Evolutionary conservation across 1,284 basidiomycete genomes (phyloP).

Genomic region (Agroathelia rolfsii): DNA sequence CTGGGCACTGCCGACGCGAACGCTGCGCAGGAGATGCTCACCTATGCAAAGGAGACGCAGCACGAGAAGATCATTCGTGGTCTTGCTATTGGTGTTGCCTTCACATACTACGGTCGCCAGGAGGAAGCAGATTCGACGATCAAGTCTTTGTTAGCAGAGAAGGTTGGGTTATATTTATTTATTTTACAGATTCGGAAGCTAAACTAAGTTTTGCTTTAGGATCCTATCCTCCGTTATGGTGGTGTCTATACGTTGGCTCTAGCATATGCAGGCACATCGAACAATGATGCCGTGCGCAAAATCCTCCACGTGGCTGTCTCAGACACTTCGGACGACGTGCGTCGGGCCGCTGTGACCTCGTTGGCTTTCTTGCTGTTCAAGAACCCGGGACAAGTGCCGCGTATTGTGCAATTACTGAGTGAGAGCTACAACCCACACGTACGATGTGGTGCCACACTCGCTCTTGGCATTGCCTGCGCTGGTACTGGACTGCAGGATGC

Average conservation of each 20-base stretch:
- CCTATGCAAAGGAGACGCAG: slow-evolving; percentile 90
- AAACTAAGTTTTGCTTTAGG: slow-evolving; percentile 35
- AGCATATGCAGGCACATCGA: slow-evolving; percentile 90
- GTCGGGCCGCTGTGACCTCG: slow-evolving; percentile 88
- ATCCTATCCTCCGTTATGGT: slow-evolving; percentile 91
- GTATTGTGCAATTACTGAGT: slow-evolving; percentile 89
- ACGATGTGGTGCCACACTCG: slow-evolving; percentile 89
- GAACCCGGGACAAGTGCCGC: slow-evolving; percentile 87
- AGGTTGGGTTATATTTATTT: slow-evolving; percentile 64
- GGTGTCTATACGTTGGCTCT: slow-evolving; percentile 92
- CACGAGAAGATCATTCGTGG: slow-evolving; percentile 98
- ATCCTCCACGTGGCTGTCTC: slow-evolving; percentile 92
- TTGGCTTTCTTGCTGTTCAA: slow-evolving; percentile 94
- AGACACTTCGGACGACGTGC: slow-evolving; percentile 93
- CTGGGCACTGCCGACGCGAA: slow-evolving; percentile 77
- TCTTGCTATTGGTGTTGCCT: slow-evolving; percentile 82
- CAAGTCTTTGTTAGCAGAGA: slow-evolving; percentile 70
- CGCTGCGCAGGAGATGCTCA: slow-evolving; percentile 85
- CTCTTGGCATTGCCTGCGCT: slow-evolving; percentile 90
- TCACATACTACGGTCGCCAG: slow-evolving; percentile 85
- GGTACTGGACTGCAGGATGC: slow-evolving; percentile 96
- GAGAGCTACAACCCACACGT: slow-evolving; percentile 99
- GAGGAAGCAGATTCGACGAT: slow-evolving; percentile 81
- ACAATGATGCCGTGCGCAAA: slow-evolving; percentile 85
- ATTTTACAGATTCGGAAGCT: slow-evolving; percentile 8